These are phyloP conservation scores for Pythium dissimile DNA, from an alignment of 352 stramenopile species.

Conservation along the genomic window DNA sequence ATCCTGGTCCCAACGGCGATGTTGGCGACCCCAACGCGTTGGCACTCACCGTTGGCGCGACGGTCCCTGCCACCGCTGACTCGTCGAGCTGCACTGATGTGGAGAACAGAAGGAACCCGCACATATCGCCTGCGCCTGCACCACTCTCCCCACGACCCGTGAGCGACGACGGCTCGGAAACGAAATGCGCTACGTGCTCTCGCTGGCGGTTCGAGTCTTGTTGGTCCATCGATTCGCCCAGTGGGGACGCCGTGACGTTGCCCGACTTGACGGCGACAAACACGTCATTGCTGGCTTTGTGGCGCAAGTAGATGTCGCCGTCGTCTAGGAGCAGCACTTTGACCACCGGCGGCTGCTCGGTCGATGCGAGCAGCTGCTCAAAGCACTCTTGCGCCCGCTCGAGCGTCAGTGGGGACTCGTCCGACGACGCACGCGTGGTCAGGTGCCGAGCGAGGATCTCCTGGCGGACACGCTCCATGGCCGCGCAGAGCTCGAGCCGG, in stretches of 20 bases:
- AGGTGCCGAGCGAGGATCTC: conserved; percentile 40
- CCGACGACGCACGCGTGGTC: conserved; percentile 24
- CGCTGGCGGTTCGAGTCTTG: background rate
- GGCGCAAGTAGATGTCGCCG: conserved; percentile 37
- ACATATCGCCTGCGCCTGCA: conserved; percentile 45
- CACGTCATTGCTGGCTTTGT: conserved; percentile 42
- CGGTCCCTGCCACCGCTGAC: conserved; percentile 27
- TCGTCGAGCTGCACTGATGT: conserved; percentile 44
- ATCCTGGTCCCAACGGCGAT: background rate
- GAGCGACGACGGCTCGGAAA: conserved; percentile 52
- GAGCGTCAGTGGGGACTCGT: conserved; percentile 33
- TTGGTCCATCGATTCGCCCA: background rate
- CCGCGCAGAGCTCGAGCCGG: conserved; percentile 45
- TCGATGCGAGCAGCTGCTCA: conserved; percentile 8
- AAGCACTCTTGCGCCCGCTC: conserved; percentile 26
- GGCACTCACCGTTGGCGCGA: background rate
- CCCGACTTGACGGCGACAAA: conserved; percentile 28
- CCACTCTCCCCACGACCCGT: conserved; percentile 13
- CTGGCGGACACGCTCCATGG: conserved; percentile 63
- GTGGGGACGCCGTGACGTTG: background rate
- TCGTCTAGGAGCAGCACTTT: conserved; percentile 41
- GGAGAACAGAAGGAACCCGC: conserved; percentile 72
- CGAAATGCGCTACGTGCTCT: conserved; percentile 34
- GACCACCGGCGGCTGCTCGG: conserved; percentile 10
- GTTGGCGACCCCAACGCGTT: no score